phyloP scores from a whole-genome alignment of 164 flowering plant genomes.

The Stephania japonica region DNA sequence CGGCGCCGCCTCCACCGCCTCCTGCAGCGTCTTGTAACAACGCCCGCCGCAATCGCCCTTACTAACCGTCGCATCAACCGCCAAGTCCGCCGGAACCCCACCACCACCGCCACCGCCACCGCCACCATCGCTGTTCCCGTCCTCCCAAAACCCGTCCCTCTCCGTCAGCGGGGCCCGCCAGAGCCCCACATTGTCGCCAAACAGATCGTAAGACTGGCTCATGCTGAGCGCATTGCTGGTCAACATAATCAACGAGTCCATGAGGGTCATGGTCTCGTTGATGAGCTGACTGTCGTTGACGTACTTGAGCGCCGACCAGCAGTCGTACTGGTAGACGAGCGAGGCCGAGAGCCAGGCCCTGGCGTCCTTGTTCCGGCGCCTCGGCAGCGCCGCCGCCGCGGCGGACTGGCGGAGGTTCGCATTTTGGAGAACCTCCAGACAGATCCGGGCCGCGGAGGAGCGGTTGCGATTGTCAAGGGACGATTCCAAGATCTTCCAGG shows the following conservation, averaged over 20 bases:
- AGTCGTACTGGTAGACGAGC: conserved; percentile 51
- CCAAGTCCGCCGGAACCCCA: conserved; percentile 36
- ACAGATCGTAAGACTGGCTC: conserved; percentile 48
- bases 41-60: conserved; percentile 38
- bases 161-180: conserved; percentile 84
- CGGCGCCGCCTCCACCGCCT: conserved; percentile 73
- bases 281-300: conserved; percentile 53
- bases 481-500: conserved; percentile 33
- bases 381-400: conserved; percentile 24
- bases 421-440: conserved; percentile 41
- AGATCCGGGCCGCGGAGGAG: conserved; percentile 48
- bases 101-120: conserved; percentile 19
- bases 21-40: conserved; percentile 50
- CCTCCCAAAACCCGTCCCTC: conserved; percentile 77
- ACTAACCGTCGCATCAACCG: conserved; percentile 64
- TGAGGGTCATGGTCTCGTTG: conserved; percentile 50
- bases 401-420: conserved; percentile 34
- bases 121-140: background rate
- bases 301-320: conserved; percentile 65
- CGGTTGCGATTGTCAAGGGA: conserved; percentile 45
- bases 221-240: conserved; percentile 68
- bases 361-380: conserved; percentile 45
- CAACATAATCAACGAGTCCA: conserved; percentile 25
- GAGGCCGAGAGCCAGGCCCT: conserved; percentile 82
- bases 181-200: conserved; percentile 33